Evolutionary conservation across 1,284 basidiomycete species (phyloP).

Genomic region (Kwoniella shivajii): DNA sequence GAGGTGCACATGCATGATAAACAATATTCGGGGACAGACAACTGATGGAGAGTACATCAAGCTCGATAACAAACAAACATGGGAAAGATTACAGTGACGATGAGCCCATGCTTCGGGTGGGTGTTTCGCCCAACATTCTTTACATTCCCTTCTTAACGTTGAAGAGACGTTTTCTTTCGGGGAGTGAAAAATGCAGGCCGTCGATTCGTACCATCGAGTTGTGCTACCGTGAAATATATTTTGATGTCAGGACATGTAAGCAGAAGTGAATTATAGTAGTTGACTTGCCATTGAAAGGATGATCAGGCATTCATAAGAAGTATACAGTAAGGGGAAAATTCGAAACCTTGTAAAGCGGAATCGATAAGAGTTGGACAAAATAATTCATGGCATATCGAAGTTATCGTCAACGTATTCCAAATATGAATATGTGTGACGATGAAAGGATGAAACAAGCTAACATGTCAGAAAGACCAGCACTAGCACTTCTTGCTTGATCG

Average conservation of each 20-base stretch:
- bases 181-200: neutral
- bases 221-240: neutral
- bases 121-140: neutral
- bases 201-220: neutral
- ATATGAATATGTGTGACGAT: neutral
- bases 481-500: neutral
- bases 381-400: neutral
- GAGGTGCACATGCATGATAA: too few relatives aligned
- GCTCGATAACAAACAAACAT: too few relatives aligned
- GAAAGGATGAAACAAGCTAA: neutral
- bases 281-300: neutral
- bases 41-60: too few relatives aligned
- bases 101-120: neutral
- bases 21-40: too few relatives aligned
- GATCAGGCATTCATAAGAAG: neutral
- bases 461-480: neutral
- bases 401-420: too few relatives aligned
- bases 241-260: neutral
- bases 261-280: neutral
- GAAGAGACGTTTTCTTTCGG: neutral
- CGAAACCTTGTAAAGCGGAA: neutral
- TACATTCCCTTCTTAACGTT: neutral
- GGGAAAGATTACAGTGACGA: too few relatives aligned
- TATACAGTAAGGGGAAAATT: neutral
- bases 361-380: neutral